phyloP scores from a whole-genome alignment of 2,329 filamentous ascomycete genomes.

The Chrysoporthe deuterocubensis region DNA sequence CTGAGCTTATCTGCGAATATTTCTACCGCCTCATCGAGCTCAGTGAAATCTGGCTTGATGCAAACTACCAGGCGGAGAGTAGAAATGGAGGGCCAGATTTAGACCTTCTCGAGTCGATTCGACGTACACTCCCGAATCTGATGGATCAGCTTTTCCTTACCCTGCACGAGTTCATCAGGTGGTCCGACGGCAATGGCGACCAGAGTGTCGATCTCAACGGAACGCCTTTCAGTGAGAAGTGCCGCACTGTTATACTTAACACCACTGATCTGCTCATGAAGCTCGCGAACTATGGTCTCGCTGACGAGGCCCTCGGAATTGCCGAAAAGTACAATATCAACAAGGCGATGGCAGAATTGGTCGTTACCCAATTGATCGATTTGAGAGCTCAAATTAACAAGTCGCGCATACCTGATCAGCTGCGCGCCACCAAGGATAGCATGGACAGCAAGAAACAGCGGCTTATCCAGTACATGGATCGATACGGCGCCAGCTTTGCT shows the following conservation, averaged over 20 bases:
- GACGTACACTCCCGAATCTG: constrained; percentile 52
- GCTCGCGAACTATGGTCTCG: constrained; percentile 59
- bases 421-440: constrained; percentile 48
- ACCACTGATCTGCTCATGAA: constrained; percentile 51
- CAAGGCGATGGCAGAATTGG: constrained; percentile 58
- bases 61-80: constrained; percentile 42
- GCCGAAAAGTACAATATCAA: constrained; percentile 62
- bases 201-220: constrained; percentile 51
- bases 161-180: constrained; percentile 57
- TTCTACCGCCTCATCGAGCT: constrained; percentile 63
- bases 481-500: constrained; percentile 68
- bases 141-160: constrained; percentile 60
- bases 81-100: constrained; percentile 39
- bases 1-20: constrained; percentile 64
- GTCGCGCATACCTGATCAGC: constrained; percentile 42
- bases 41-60: constrained; percentile 58
- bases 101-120: constrained; percentile 49
- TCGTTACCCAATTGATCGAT: constrained; percentile 56
- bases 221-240: constrained; percentile 54
- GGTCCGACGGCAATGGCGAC: constrained; percentile 51
- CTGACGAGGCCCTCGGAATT: constrained; percentile 61
- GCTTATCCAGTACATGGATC: constrained; percentile 60
- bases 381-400: constrained; percentile 42
- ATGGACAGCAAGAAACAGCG: constrained; percentile 53
- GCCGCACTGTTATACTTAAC: constrained; percentile 38